Conservation (phyloP, 371 early-diverging fungal species). For the Mucor saturninus region DNA sequence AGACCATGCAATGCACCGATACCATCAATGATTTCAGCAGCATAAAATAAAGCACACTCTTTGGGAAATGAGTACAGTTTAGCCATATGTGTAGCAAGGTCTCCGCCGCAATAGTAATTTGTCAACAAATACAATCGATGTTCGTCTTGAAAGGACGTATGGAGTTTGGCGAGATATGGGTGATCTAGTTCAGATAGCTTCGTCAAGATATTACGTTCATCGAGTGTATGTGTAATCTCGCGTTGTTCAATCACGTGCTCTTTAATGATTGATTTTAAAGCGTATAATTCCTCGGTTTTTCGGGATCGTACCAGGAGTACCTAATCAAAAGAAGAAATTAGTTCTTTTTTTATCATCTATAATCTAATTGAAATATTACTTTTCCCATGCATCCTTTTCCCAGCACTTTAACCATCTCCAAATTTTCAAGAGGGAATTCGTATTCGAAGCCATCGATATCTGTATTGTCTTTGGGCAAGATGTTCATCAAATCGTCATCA, state of each 20-base stretch:
- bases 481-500: slow-evolving; percentile 14
- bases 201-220: slow-evolving; percentile 55
- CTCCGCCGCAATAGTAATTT: slow-evolving; percentile 92
- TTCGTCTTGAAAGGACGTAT: slow-evolving; percentile 92
- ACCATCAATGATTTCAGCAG: slow-evolving; percentile 90
- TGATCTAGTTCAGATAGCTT: slow-evolving; percentile 59
- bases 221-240: slow-evolving; percentile 79
- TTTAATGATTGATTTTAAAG: slow-evolving; percentile 96
- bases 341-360: background rate
- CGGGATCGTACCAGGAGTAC: slow-evolving; percentile 88
- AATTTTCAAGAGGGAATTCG: slow-evolving; percentile 54
- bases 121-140: slow-evolving; percentile 93
- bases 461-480: background rate
- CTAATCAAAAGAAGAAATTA: slow-evolving; percentile 28
- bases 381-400: slow-evolving; percentile 84
- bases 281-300: slow-evolving; percentile 68
- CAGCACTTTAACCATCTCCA: slow-evolving; percentile 69
- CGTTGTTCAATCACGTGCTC: slow-evolving; percentile 88
- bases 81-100: slow-evolving; percentile 72
- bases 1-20: slow-evolving; percentile 86
- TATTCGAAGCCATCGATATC: background rate
- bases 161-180: slow-evolving; percentile 94
- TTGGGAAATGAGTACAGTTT: slow-evolving; percentile 48
- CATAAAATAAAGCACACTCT: slow-evolving; percentile 68
- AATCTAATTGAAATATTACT: slow-evolving; percentile 37